phyloP scores from a whole-genome alignment of 345 rosid genomes.

The Eucalyptus tenuipes region DNA sequence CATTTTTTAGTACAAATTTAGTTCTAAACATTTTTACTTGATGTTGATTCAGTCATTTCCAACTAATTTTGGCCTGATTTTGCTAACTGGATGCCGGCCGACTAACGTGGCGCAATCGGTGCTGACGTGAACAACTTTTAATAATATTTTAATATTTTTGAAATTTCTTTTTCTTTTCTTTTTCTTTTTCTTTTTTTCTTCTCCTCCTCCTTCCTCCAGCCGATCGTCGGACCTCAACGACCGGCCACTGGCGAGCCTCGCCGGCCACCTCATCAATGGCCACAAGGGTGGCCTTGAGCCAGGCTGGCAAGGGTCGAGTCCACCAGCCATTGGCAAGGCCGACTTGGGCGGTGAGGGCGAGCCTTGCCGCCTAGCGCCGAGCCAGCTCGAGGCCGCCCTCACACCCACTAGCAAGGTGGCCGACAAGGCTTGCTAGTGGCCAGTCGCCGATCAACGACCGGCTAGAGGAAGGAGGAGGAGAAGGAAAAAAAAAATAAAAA shows the following conservation, averaged over 20 bases:
- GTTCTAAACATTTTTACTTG: too few relatives aligned
- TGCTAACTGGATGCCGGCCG: too few relatives aligned
- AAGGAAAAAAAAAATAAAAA: too few relatives aligned
- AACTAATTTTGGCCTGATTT: too few relatives aligned
- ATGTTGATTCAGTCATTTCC: rapidly evolving
- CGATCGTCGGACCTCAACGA: rapidly evolving
- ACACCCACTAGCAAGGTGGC: rapidly evolving
- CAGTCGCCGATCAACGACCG: rapidly evolving
- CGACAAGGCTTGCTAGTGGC: rapidly evolving
- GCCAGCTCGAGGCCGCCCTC: rapidly evolving
- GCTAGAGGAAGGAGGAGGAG: rapidly evolving
- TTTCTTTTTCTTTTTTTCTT: too few relatives aligned
- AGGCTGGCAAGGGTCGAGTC: rapidly evolving
- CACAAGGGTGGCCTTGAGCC: rapidly evolving
- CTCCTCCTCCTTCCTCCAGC: too few relatives aligned
- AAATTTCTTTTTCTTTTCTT: too few relatives aligned
- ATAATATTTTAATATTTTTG: too few relatives aligned
- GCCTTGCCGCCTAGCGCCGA: rapidly evolving
- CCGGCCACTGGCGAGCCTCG: rapidly evolving
- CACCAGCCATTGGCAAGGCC: rapidly evolving
- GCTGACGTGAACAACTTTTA: too few relatives aligned
- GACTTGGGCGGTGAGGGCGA: rapidly evolving
- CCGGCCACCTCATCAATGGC: too few relatives aligned
- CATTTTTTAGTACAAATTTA: too few relatives aligned
- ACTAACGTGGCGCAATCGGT: too few relatives aligned